Evolutionary conservation across 2,329 filamentous ascomycete species (phyloP).

Genomic region (Akanthomyces muscarius): DNA sequence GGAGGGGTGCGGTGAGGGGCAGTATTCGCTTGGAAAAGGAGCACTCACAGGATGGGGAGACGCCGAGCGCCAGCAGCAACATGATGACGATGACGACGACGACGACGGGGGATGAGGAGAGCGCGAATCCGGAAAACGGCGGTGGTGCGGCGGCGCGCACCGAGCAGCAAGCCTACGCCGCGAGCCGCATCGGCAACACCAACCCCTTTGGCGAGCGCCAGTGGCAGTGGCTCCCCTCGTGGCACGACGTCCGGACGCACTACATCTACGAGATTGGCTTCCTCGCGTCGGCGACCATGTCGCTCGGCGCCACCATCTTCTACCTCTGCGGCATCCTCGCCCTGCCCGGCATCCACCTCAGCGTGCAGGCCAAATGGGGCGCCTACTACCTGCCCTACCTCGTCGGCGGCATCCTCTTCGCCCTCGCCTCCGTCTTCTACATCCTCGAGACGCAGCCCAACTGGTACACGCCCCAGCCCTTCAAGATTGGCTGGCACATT

Average conservation of each 20-base stretch:
- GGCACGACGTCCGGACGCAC: slow-evolving; percentile 51
- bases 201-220: slow-evolving; percentile 23
- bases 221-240: slow-evolving; percentile 58
- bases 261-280: slow-evolving; percentile 62
- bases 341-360: slow-evolving; percentile 54
- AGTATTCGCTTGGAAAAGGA: neutral
- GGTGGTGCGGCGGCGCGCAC: neutral
- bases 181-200: neutral
- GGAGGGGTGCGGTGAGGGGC: neutral
- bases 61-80: neutral
- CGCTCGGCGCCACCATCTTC: slow-evolving; percentile 59
- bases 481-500: slow-evolving; percentile 60
- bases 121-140: neutral
- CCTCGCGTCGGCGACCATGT: slow-evolving; percentile 52
- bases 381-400: slow-evolving; percentile 57
- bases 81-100: too few relatives aligned
- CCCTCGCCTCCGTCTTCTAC: slow-evolving; percentile 53
- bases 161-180: neutral
- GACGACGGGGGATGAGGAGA: slow-evolving; percentile 2
- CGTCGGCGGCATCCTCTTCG: slow-evolving; percentile 58
- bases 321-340: slow-evolving; percentile 61
- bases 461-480: slow-evolving; percentile 55
- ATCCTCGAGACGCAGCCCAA: slow-evolving; percentile 61
- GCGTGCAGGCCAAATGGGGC: slow-evolving; percentile 42
- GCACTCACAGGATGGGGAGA: neutral